Conservation (phyloP, 345 rosid genomes). For the Trapa incisa region DNA sequence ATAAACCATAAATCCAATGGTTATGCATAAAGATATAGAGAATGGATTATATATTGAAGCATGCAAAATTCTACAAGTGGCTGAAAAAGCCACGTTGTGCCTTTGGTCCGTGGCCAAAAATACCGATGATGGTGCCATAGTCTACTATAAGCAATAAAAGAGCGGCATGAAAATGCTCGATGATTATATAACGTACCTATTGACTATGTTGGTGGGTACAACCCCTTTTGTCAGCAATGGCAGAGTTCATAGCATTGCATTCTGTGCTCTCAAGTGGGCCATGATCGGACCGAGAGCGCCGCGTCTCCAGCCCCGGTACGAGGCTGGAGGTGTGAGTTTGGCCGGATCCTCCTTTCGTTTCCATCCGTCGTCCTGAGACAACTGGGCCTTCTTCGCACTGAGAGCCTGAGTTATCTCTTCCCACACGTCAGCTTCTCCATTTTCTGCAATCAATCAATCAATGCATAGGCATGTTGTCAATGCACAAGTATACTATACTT, state of each 20-base stretch:
- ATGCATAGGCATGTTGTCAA: not conserved
- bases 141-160: too few species aligned
- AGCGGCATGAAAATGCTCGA: not conserved
- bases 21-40: too few species aligned
- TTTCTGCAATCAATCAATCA: slow-evolving; percentile 24
- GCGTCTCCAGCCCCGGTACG: slow-evolving; percentile 54
- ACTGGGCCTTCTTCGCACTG: slow-evolving; percentile 53
- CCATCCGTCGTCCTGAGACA: slow-evolving; percentile 46
- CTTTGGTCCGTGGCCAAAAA: too few species aligned
- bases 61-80: too few species aligned
- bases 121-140: too few species aligned
- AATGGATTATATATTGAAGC: too few species aligned
- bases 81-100: too few species aligned
- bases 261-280: slow-evolving; percentile 63
- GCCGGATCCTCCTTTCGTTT: slow-evolving; percentile 33
- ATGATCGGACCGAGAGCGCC: slow-evolving; percentile 80
- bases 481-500: not conserved
- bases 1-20: too few species aligned
- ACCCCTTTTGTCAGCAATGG: not conserved
- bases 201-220: not conserved
- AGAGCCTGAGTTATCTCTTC: slow-evolving; percentile 57
- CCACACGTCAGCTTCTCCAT: slow-evolving; percentile 42
- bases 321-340: slow-evolving; percentile 27
- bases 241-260: slow-evolving; percentile 12
- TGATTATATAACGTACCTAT: not conserved